These are phyloP conservation scores for Hamamelis virginiana DNA, from an alignment of 164 flowering plant species.

Conservation along the genomic window DNA sequence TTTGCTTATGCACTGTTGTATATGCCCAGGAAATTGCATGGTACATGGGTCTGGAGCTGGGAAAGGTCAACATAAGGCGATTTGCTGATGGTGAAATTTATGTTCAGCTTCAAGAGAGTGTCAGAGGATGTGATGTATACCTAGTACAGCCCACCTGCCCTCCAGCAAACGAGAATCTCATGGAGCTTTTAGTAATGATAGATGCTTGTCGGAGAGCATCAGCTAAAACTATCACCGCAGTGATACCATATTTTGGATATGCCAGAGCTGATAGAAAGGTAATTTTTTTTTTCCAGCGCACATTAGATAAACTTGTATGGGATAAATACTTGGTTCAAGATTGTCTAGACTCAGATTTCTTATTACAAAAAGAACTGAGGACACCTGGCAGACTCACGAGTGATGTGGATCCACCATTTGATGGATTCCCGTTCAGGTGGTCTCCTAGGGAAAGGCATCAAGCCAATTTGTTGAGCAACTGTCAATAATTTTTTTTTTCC, in stretches of 20 bases:
- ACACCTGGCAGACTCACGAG: too few species aligned
- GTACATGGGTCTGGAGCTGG: constrained; percentile 92
- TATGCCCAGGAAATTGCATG: constrained; percentile 80
- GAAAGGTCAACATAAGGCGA: constrained; percentile 76
- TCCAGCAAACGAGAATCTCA: constrained; percentile 94
- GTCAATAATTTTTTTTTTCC: neutral
- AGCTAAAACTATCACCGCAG: constrained; percentile 95
- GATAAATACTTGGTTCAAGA: too few species aligned
- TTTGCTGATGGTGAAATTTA: constrained; percentile 99
- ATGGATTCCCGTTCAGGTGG: too few species aligned
- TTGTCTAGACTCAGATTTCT: too few species aligned
- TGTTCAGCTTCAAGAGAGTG: constrained; percentile 98
- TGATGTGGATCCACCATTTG: too few species aligned
- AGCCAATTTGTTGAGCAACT: too few species aligned
- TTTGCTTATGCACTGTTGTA: neutral
- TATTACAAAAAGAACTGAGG: too few species aligned
- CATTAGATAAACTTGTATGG: neutral
- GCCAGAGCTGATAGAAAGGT: constrained; percentile 99
- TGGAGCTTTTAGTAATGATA: constrained; percentile 91
- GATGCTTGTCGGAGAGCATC: constrained; percentile 99
- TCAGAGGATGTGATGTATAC: constrained; percentile 96
- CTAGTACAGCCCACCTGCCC: constrained; percentile 93
- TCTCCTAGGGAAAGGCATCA: too few species aligned
- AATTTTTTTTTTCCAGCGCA: neutral
- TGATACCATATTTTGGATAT: constrained; percentile 98